Evolutionary conservation across 2,329 filamentous ascomycete species (phyloP), one percentile per base, ranked within the genome.

Genomic region (Cladosporium velox): DNA sequence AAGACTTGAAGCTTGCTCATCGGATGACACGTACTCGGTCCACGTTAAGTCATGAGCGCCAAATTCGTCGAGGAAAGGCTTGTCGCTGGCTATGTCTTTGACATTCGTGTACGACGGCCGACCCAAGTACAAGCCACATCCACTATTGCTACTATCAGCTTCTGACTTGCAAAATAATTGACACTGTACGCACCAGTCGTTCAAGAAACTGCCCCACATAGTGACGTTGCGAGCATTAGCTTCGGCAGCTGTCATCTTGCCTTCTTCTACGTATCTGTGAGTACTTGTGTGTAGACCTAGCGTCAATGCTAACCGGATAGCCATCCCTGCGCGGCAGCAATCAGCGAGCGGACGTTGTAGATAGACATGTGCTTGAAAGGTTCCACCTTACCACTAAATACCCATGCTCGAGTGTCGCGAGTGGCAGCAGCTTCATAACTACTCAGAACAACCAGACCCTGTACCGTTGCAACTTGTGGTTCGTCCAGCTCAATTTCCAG

Each of bases 31-130:
- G 21, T n/a, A n/a, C 15, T 21, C 51, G 1, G 26, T 54, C 51
- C 47, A 24, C 2, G 6, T 4, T 6, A 51, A 51, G 47, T 3
- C 4, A 3, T 51, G 24, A 11, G 8, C 3, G 3, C 8, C 1
- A 3, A 11, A 34, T 3, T 51, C 3, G 10, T 28, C 21, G 3
- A 51, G 47, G 11, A 6, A 51, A 5, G 51, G 51, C 26, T 32
- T 54, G 14, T 58, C 54, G 21, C 54, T 58, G n/a, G 54, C 3
- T 21, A 58, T 58, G 32, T 58, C 54, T 38, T 58, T 12, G n/a
- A 58, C 32, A 32, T 58, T 58, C 3, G 32, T 34, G 7, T 58
- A 32, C 5, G 34, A 58, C 5, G 54, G 54, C 26, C 34, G 30
- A 7, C 54, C 54, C 14, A 58, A 15, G 4, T 35, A 58, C 3